Evolutionary conservation across 129 eudicot genomes (phyloP), one percentile per base, ranked within the genome.

Genomic region (Solidago caesia): DNA sequence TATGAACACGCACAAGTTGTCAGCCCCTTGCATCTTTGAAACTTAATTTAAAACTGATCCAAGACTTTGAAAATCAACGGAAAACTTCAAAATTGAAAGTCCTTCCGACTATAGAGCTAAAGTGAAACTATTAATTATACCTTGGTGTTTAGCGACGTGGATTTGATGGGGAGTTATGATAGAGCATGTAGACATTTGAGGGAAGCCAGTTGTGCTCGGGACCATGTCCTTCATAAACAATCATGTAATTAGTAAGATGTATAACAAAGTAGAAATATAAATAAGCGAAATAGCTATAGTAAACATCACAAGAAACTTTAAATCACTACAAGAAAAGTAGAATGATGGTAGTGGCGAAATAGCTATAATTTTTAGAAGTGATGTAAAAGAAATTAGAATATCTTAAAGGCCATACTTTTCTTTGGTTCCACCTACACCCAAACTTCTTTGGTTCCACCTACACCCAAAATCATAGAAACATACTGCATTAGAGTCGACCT

Each of bases 91-190:
- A 6, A 53, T 53, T 14, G 8, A 2, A 14, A 53, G 59, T 53
- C 25, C 59, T 13, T 53, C 15, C 6, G 39, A 33, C 39, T 33
- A 33, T 33, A 33, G 39, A 33, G 39, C 39, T 33, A 33, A 33
- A 33, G 12, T 43, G 29, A 11, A 12, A n/a, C 14, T 14, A 66
- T n/a, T 21, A 21, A 21, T 21, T 46, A 46, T 74, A 92, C 97
- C 98, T 85, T 92, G 94, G 79, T 92, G 87, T 84, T 89, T 89
- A 46, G 88, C 83, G 72, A 82, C 77, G 79, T 87, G 89, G 57
- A 84, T 42, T 61, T 78, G 91, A 41, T 89, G 91, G 26, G 87
- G 85, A 70, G 94, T 72, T 47, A 87, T 42, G 41, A 84, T 70
- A 61, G 94, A 86, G 59, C 83, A 84, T 14, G 86, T 51, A 64